Conservation (phyloP, 257 asterid species). For the Anisodus tanguticus region DNA sequence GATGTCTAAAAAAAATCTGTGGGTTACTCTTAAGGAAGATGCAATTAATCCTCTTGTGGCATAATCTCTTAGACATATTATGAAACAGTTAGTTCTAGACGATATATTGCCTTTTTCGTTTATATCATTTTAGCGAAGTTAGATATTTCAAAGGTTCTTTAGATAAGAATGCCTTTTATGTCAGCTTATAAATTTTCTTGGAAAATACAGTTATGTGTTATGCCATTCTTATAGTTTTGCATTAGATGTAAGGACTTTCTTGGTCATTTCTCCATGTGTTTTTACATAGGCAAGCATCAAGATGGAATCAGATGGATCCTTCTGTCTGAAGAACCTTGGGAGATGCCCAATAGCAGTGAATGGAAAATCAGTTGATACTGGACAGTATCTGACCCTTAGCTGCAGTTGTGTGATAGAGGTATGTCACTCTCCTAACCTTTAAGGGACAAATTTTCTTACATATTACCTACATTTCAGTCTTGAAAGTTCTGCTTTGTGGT, state of each 20-base stretch:
- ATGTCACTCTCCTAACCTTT: constrained; percentile 33
- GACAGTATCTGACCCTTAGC: constrained; percentile 69
- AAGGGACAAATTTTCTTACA: constrained; percentile 22
- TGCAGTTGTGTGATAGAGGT: constrained; percentile 92
- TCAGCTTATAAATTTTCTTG: neutral
- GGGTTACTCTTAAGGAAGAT: neutral
- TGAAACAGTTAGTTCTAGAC: constrained; percentile 26
- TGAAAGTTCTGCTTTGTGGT: constrained; percentile 19
- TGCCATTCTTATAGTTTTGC: constrained; percentile 1
- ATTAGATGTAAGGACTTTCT: constrained; percentile 1
- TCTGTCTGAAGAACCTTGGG: constrained; percentile 82
- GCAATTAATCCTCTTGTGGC: neutral
- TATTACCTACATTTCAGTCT: neutral
- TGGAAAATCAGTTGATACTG: constrained; percentile 65
- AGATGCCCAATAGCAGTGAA: constrained; percentile 78
- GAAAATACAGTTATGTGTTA: neutral
- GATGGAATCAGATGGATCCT: constrained; percentile 88
- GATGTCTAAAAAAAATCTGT: neutral
- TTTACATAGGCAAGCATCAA: constrained; percentile 76
- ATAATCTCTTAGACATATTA: constrained; percentile 1
- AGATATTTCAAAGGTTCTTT: neutral
- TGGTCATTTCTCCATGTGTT: neutral
- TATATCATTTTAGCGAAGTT: neutral
- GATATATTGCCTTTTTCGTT: neutral
- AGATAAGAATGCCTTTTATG: constrained; percentile 18